A percentile compares a stretch with the other conserved stretches of the same genome.
phyloP scores from a whole-genome alignment of 371 early-diverging fungal genomes.

The Mortierella sp. region DNA sequence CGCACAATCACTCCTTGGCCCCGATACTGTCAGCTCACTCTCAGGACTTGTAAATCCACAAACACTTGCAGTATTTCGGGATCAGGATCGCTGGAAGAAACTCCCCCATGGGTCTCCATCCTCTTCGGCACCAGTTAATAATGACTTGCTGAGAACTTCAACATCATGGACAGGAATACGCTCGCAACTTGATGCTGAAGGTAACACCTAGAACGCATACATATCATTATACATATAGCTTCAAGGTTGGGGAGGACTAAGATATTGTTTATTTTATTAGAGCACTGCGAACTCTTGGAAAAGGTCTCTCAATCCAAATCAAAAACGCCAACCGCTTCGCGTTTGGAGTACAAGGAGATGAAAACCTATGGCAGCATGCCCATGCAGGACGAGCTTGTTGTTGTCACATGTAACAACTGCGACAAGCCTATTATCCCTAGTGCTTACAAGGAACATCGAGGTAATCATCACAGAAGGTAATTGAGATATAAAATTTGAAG shows the following conservation, averaged over 20 bases:
- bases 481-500: not conserved
- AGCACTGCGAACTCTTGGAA: slow-evolving; percentile 35
- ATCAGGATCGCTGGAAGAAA: slow-evolving; percentile 53
- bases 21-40: slow-evolving; percentile 33
- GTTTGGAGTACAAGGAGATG: slow-evolving; percentile 55
- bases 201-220: slow-evolving; percentile 3
- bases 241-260: too few relatives aligned
- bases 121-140: slow-evolving; percentile 14
- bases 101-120: slow-evolving; percentile 20
- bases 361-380: slow-evolving; percentile 55
- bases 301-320: slow-evolving; percentile 35
- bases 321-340: slow-evolving; percentile 49
- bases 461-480: slow-evolving; percentile 13
- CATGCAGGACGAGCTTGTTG: slow-evolving; percentile 47
- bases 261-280: slow-evolving; percentile 20
- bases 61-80: slow-evolving; percentile 48
- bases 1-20: slow-evolving; percentile 49
- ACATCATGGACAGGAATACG: slow-evolving; percentile 43
- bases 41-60: slow-evolving; percentile 51
- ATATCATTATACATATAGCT: too few relatives aligned
- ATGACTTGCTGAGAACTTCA: slow-evolving; percentile 38
- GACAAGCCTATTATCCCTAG: slow-evolving; percentile 54
- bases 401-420: slow-evolving; percentile 41
- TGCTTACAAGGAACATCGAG: slow-evolving; percentile 48
- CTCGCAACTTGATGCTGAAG: slow-evolving; percentile 51